Percentiles rank a stretch among this genome's conserved stretches.
These are phyloP conservation scores for Bisporella sp. DNA, from an alignment of 2,329 filamentous ascomycete species.

Conservation along the genomic window DNA sequence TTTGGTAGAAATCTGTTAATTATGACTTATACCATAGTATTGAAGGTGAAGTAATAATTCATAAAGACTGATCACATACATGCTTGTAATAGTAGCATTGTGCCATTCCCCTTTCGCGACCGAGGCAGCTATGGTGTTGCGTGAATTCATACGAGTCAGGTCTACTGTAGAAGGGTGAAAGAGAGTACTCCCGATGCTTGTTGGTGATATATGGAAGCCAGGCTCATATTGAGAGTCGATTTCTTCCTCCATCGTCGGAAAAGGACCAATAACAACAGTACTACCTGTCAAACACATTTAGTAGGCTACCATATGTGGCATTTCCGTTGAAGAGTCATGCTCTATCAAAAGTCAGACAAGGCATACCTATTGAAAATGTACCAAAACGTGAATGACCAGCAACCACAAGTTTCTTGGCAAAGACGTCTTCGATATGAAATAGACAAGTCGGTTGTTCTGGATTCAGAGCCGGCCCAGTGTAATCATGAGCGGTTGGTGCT, in stretches of 20 bases:
- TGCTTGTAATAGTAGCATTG: conserved; percentile 71
- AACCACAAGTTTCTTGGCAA: conserved; percentile 69
- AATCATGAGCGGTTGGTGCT: conserved; percentile 44
- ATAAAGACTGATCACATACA: conserved; percentile 29
- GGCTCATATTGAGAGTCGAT: conserved; percentile 27
- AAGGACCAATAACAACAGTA: conserved; percentile 72
- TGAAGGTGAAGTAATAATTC: too few relatives aligned
- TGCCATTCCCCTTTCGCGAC: conserved; percentile 66
- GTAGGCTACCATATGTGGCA: too few relatives aligned
- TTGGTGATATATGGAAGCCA: conserved; percentile 34
- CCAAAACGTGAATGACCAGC: conserved; percentile 82
- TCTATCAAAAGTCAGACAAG: too few relatives aligned
- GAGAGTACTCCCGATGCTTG: conserved; percentile 39
- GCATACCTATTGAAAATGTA: conserved; percentile 50
- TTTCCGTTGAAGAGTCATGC: too few relatives aligned
- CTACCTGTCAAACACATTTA: conserved; percentile 45
- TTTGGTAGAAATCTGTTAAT: too few relatives aligned
- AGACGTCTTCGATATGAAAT: conserved; percentile 90
- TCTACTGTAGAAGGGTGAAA: conserved; percentile 48
- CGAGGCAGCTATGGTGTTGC: conserved; percentile 45
- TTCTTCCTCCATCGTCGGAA: conserved; percentile 49
- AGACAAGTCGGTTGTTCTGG: conserved; percentile 56
- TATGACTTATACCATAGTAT: too few relatives aligned
- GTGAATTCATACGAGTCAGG: conserved; percentile 43
- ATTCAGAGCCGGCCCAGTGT: conserved; percentile 44